Evolutionary conservation across 2,329 filamentous ascomycete species (phyloP), one percentile per base, ranked within the genome.

Genomic region (Sclerotinia minor): DNA sequence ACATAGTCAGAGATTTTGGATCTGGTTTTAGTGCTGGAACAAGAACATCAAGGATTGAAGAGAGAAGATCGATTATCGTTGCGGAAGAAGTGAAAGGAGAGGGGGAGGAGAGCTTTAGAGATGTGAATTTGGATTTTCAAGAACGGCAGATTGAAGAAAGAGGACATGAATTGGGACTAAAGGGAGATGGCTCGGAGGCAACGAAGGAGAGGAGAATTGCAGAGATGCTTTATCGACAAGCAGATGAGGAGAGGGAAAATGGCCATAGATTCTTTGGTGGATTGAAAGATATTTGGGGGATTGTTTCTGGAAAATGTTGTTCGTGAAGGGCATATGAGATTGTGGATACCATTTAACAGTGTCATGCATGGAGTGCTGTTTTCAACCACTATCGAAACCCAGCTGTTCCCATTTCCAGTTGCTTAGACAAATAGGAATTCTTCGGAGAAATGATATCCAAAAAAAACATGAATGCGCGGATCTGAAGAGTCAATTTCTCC

Each of bases 11-110:
- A 32, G 45, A 66, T 32, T 55, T 55, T n/a, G 61, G 24, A 2
- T 24, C 21, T 54, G 61, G 35, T 6, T 53, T 17, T 24, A 5
- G 61, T 38, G 5, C 11, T n/a, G 50, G 49, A 19, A n/a, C 24
- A 17, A 54, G 49, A 35, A 44, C n/a, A 11, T 59, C 55, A 24
- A 58, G 53, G 21, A 66, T 66, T 3, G 54, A 58, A 38, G 32
- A 60, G 64, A 47, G 64, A n/a, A 52, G 26, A n/a, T 66, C 44
- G 0, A 17, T 49, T 50, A 32, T 29, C 4, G 45, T 44, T 21
- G 24, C 24, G 32, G 32, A 32, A 17, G 64, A 50, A 32, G 21
- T 29, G 15, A 44, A 29, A 52, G n/a, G n/a, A 5, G 32, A 29
- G 13, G 32, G 53, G 2, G 15, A 29, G 44, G 24, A 38, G 13